These are phyloP conservation scores for Apiospora phragmitis DNA, from an alignment of 2,329 filamentous ascomycete species.

Conservation along the genomic window DNA sequence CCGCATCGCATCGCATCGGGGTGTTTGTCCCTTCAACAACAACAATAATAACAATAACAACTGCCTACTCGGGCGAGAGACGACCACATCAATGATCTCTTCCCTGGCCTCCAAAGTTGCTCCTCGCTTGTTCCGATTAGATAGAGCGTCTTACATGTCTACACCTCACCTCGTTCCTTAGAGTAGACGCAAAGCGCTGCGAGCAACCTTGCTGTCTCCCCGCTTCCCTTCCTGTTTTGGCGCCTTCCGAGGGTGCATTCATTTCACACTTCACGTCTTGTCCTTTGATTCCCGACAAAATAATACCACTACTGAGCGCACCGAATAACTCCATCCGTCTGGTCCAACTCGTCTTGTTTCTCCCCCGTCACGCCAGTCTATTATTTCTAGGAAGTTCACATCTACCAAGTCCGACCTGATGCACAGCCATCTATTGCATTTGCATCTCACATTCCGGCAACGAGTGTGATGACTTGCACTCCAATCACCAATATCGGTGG, in stretches of 20 bases:
- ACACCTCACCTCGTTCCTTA: background rate
- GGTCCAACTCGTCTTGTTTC: background rate
- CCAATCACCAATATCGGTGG: background rate
- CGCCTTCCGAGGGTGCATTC: background rate
- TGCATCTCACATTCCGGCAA: background rate
- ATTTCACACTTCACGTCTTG: background rate
- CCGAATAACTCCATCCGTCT: background rate
- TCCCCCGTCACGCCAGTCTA: background rate
- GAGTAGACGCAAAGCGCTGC: background rate
- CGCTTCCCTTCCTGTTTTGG: background rate
- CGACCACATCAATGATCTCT: background rate
- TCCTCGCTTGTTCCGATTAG: background rate
- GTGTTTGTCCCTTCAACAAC: constrained; percentile 3
- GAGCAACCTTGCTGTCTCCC: constrained; percentile 5
- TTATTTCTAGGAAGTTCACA: background rate
- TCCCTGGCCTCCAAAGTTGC: background rate
- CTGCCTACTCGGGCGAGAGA: background rate
- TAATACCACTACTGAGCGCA: background rate
- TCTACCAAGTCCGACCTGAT: background rate
- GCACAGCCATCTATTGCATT: background rate
- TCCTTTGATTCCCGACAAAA: background rate
- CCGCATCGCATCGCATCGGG: background rate
- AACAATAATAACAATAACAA: background rate
- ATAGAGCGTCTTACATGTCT: background rate
- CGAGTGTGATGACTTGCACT: background rate